Conservation (phyloP, 169 alveolate species). For the Blepharisma undulans region DNA sequence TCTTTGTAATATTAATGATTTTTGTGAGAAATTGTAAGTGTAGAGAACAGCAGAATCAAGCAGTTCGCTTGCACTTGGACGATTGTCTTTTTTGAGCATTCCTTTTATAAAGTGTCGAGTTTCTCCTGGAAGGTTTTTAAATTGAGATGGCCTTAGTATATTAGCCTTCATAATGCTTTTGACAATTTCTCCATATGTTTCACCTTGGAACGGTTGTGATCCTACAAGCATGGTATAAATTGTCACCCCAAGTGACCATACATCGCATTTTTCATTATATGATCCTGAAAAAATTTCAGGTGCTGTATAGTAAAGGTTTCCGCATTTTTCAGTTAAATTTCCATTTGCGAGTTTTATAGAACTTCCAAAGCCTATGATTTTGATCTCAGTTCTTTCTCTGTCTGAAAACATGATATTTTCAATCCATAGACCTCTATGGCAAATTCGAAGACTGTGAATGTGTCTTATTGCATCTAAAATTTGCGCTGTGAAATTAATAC, state of each 20-base stretch:
- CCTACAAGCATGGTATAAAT: slow-evolving; percentile 17
- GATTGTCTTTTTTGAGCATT: neutral
- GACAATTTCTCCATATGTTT: neutral
- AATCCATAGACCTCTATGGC: slow-evolving; percentile 73
- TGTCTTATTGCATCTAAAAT: slow-evolving; percentile 58
- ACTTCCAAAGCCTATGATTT: slow-evolving; percentile 71
- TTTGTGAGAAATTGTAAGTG: neutral
- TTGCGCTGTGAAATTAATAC: slow-evolving; percentile 37
- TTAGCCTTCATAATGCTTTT: slow-evolving; percentile 32
- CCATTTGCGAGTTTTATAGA: slow-evolving; percentile 26
- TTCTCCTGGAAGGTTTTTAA: neutral
- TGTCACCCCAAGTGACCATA: slow-evolving; percentile 32
- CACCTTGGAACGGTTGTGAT: slow-evolving; percentile 17
- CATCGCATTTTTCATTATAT: slow-evolving; percentile 37
- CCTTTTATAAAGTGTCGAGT: neutral
- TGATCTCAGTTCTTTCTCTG: slow-evolving; percentile 52
- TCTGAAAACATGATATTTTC: slow-evolving; percentile 69
- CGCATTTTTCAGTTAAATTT: slow-evolving; percentile 11
- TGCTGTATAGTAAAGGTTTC: slow-evolving; percentile 31
- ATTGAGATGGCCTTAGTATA: neutral
- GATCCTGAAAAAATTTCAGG: slow-evolving; percentile 37
- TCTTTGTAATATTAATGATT: neutral
- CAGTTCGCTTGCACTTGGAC: neutral
- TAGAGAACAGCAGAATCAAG: neutral
- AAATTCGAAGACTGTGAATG: slow-evolving; percentile 55